Conservation (phyloP, 1,284 basidiomycete genomes). For the Salmacisia buchloeana region DNA sequence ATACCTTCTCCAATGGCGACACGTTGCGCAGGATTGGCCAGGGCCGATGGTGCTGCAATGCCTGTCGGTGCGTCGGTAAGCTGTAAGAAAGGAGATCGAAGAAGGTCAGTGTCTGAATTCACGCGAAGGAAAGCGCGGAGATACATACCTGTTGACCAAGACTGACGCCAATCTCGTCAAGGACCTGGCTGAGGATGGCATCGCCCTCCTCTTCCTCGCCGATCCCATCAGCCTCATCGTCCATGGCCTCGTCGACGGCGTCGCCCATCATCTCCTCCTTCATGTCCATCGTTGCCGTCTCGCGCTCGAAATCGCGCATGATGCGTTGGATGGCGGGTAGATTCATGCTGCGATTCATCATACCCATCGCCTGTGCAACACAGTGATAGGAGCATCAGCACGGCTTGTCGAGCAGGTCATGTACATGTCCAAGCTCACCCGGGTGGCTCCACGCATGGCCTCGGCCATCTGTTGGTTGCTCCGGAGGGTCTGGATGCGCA, state of each 20-base stretch:
- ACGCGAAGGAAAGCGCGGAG: not conserved
- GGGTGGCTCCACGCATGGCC: conserved; percentile 95
- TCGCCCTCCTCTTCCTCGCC: conserved; percentile 84
- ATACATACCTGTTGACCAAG: conserved; percentile 76
- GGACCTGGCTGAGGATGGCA: conserved; percentile 88
- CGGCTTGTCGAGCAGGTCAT: not conserved
- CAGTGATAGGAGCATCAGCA: not conserved
- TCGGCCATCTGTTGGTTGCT: conserved; percentile 99
- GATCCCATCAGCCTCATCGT: conserved; percentile 65
- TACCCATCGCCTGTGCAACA: conserved; percentile 74
- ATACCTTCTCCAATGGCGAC: conserved; percentile 44
- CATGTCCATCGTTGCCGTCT: conserved; percentile 99
- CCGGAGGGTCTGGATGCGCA: conserved; percentile 91
- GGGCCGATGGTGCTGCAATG: conserved; percentile 23
- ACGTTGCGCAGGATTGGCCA: conserved; percentile 26
- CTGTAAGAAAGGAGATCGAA: conserved; percentile 13
- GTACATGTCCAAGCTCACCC: conserved; percentile 56
- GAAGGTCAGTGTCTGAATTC: not conserved
- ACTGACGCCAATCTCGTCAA: conserved; percentile 93
- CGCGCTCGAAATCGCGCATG: conserved; percentile 96
- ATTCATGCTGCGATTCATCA: conserved; percentile 94
- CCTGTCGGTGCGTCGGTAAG: conserved; percentile 39
- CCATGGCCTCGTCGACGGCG: conserved; percentile 96
- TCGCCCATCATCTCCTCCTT: conserved; percentile 99
- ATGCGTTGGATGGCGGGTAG: conserved; percentile 90